phyloP scores from a whole-genome alignment of 2,329 filamentous ascomycete genomes.

The Amesomyces nigricolor region DNA sequence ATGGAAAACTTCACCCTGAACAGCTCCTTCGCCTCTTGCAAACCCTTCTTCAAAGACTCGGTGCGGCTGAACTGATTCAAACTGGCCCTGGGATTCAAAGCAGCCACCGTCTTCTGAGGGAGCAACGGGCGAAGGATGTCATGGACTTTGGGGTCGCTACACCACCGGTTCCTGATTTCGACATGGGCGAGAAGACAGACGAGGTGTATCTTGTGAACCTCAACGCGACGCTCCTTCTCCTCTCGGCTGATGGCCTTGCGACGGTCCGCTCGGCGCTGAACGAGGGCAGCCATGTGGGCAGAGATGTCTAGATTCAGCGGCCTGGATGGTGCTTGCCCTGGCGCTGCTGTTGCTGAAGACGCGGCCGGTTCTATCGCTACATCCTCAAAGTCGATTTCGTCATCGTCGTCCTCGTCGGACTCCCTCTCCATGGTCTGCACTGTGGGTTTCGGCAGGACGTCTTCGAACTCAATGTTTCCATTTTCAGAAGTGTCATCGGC shows the following conservation, averaged over 20 bases:
- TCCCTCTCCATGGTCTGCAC: slow-evolving; percentile 48
- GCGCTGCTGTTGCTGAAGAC: slow-evolving; percentile 19
- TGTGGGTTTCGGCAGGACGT: slow-evolving; percentile 45
- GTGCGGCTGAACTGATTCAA: slow-evolving; percentile 70
- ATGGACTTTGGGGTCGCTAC: slow-evolving; percentile 69
- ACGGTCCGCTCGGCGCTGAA: slow-evolving; percentile 35
- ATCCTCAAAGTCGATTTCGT: slow-evolving; percentile 44
- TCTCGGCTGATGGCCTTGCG: slow-evolving; percentile 49
- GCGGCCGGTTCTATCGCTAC: slow-evolving; percentile 37
- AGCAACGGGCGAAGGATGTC: slow-evolving; percentile 59
- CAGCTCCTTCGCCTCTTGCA: slow-evolving; percentile 61
- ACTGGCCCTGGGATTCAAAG: slow-evolving; percentile 62
- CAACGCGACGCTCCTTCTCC: slow-evolving; percentile 54
- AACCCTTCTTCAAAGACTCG: slow-evolving; percentile 69
- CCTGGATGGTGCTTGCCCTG: slow-evolving; percentile 28
- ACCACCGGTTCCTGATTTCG: slow-evolving; percentile 78
- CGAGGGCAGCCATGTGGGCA: slow-evolving; percentile 36
- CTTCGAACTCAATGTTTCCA: slow-evolving; percentile 45
- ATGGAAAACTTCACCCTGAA: slow-evolving; percentile 68
- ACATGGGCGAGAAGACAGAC: slow-evolving; percentile 76
- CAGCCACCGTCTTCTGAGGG: slow-evolving; percentile 57
- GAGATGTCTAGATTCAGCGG: slow-evolving; percentile 50
- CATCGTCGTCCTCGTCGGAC: slow-evolving; percentile 39
- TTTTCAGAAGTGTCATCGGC: slow-evolving; percentile 33
- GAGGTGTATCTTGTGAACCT: slow-evolving; percentile 82